phyloP scores from a whole-genome alignment of 768 basidiomycete genomes.

The Exsudoporus frostii region DNA sequence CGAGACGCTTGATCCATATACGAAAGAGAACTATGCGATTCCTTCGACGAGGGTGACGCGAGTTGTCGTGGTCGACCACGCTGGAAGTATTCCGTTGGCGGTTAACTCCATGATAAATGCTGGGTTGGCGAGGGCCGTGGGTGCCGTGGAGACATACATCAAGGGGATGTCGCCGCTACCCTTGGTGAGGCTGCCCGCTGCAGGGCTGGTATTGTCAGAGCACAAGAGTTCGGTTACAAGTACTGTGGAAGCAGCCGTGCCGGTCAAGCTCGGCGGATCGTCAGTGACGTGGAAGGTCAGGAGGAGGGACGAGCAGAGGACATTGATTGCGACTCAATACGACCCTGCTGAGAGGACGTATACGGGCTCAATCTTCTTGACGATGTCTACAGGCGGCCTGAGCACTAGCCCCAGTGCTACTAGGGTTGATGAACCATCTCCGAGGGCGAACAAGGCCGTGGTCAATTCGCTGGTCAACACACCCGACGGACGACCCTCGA shows the following conservation, averaged over 20 bases:
- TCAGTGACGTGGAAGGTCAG: conserved; percentile 54
- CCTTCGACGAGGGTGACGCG: conserved; percentile 89
- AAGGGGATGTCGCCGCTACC: conserved; percentile 66
- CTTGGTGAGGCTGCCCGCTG: conserved; percentile 63
- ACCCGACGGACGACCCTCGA: conserved; percentile 14
- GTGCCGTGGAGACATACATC: conserved; percentile 71
- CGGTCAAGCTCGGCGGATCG: conserved; percentile 26
- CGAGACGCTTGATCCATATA: conserved; percentile 95
- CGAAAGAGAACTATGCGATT: conserved; percentile 89
- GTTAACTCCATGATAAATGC: conserved; percentile 86
- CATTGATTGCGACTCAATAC: conserved; percentile 55
- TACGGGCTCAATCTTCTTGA: conserved; percentile 48
- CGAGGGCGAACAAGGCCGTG: conserved; percentile 40
- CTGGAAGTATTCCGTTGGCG: conserved; percentile 79
- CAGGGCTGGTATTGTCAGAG: conserved; percentile 57
- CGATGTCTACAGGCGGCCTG: conserved; percentile 16
- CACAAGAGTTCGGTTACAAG: conserved; percentile 32
- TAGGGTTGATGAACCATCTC: conserved; percentile 35
- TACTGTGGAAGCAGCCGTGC: conserved; percentile 35
- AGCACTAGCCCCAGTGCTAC: conserved; percentile 12
- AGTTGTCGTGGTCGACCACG: conserved; percentile 81
- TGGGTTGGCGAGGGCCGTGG: conserved; percentile 65
- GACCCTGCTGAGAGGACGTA: conserved; percentile 50
- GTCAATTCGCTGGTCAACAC: conserved; percentile 23
- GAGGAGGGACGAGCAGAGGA: conserved; percentile 55